Conservation (phyloP, 1,139 yeast genomes). For the Trichomonascaceae sp. region DNA sequence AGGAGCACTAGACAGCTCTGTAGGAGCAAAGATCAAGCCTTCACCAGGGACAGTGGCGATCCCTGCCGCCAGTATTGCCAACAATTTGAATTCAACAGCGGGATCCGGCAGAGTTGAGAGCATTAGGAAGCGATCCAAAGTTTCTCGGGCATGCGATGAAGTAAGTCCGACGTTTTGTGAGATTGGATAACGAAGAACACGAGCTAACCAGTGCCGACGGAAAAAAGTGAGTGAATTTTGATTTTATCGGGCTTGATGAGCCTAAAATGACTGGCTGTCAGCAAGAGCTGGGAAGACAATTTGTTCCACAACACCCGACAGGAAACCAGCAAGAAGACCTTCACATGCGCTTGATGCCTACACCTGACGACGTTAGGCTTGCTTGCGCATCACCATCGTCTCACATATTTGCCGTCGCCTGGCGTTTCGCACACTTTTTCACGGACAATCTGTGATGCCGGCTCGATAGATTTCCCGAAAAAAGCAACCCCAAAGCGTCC, state of each 20-base stretch:
- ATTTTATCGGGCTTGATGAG: neutral
- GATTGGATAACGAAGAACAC: constrained; percentile 1
- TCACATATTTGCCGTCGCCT: too few relatives aligned
- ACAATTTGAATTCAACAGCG: too few relatives aligned
- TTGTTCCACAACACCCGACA: neutral
- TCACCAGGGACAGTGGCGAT: too few relatives aligned
- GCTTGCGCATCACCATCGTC: neutral
- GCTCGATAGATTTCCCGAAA: too few relatives aligned
- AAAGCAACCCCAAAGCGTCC: too few relatives aligned
- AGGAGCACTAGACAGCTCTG: too few relatives aligned
- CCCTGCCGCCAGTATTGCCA: too few relatives aligned
- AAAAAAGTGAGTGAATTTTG: constrained; percentile 21
- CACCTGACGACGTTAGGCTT: neutral
- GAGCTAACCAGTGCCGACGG: constrained; percentile 21
- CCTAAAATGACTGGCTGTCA: neutral
- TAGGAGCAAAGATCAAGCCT: too few relatives aligned
- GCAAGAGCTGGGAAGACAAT: neutral
- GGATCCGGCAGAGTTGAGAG: too few relatives aligned
- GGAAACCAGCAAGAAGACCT: neutral
- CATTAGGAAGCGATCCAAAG: constrained; percentile 28
- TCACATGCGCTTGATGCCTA: neutral
- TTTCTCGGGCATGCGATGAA: constrained; percentile 33
- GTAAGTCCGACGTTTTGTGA: constrained; percentile 10
- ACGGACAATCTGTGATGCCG: too few relatives aligned
- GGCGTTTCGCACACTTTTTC: too few relatives aligned